Percentiles rank a stretch among this genome's conserved stretches.
These are phyloP conservation scores for Phylloporus rhodoxanthus DNA, from an alignment of 768 basidiomycete genomes.

Conservation along the genomic window DNA sequence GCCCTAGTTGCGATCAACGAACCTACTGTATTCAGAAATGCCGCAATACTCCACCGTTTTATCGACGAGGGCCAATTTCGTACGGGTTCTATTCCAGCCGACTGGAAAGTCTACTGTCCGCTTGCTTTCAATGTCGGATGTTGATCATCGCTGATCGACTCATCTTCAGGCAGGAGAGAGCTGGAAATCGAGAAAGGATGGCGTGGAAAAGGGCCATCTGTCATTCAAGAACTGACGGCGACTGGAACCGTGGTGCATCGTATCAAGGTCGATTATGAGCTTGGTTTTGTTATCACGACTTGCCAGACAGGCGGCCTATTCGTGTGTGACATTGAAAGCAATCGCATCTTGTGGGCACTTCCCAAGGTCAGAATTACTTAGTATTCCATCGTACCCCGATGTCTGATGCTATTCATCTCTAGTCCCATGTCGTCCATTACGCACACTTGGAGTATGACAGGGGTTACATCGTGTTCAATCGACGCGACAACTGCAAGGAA, in stretches of 20 bases:
- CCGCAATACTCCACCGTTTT: slow-evolving; percentile 49
- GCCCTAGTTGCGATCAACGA: slow-evolving; percentile 44
- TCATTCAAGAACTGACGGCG: slow-evolving; percentile 29
- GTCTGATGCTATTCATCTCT: not conserved
- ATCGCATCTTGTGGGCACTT: slow-evolving; percentile 57
- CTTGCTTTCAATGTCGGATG: not conserved
- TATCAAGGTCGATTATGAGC: slow-evolving; percentile 68
- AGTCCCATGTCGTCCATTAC: slow-evolving; percentile 15
- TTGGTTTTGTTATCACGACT: slow-evolving; percentile 57
- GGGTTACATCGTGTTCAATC: slow-evolving; percentile 70
- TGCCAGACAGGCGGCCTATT: slow-evolving; percentile 47
- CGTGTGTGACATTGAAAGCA: slow-evolving; percentile 50
- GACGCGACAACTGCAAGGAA: slow-evolving; percentile 51
- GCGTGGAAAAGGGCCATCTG: slow-evolving; percentile 46
- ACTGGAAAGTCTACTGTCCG: slow-evolving; percentile 62
- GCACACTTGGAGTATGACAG: slow-evolving; percentile 72
- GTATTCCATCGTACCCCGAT: not conserved
- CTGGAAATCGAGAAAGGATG: slow-evolving; percentile 46
- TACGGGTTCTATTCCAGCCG: slow-evolving; percentile 26
- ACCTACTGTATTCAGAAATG: slow-evolving; percentile 50
- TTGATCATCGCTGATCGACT: slow-evolving; percentile 9
- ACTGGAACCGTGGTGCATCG: slow-evolving; percentile 50
- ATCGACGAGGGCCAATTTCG: slow-evolving; percentile 31
- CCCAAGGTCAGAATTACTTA: slow-evolving; percentile 39
- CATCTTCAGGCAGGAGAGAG: slow-evolving; percentile 40